phyloP scores from a whole-genome alignment of 495 filamentous ascomycete genomes.

The Aspergillus olivimuriae region DNA sequence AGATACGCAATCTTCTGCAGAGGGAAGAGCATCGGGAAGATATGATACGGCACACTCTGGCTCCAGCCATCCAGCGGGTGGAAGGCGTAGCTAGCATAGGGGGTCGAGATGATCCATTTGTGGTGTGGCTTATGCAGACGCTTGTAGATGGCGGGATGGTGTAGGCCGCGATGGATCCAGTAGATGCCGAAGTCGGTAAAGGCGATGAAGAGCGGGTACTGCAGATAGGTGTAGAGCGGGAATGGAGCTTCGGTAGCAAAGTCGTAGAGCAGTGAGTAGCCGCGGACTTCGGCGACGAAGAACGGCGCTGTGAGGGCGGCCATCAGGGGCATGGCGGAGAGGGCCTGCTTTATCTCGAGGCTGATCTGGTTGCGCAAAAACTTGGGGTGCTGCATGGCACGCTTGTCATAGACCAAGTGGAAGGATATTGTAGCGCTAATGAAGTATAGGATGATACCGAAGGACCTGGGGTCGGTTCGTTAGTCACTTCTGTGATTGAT shows the following conservation, averaged over 20 bases:
- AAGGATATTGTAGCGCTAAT: slow-evolving; percentile 70
- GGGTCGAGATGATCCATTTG: slow-evolving; percentile 97
- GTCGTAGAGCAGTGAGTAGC: slow-evolving; percentile 83
- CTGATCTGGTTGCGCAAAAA: slow-evolving; percentile 85
- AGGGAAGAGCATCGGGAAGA: slow-evolving; percentile 87
- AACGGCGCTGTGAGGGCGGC: slow-evolving; percentile 69
- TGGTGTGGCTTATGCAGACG: slow-evolving; percentile 91
- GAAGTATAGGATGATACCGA: slow-evolving; percentile 72
- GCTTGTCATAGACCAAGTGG: slow-evolving; percentile 84
- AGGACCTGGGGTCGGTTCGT: slow-evolving; percentile 9
- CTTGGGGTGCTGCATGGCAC: slow-evolving; percentile 76
- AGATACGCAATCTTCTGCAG: slow-evolving; percentile 86
- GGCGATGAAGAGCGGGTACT: slow-evolving; percentile 82
- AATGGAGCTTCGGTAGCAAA: slow-evolving; percentile 60
- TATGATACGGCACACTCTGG: slow-evolving; percentile 88
- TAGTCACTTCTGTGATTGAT: background rate
- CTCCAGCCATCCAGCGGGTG: slow-evolving; percentile 87
- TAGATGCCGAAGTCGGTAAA: slow-evolving; percentile 94
- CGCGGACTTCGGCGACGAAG: slow-evolving; percentile 76
- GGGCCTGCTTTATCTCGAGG: slow-evolving; percentile 72
- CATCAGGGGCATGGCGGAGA: slow-evolving; percentile 67
- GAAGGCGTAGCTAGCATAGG: slow-evolving; percentile 86
- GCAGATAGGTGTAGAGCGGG: slow-evolving; percentile 64
- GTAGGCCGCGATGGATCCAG: slow-evolving; percentile 82
- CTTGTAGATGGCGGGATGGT: slow-evolving; percentile 77